Percentiles rank a stretch among this genome's conserved stretches.
These are phyloP conservation scores for Sphagnum magellanicum DNA, from an alignment of 228 moss, liverwort and hornwort genomes.

Conservation along the genomic window DNA sequence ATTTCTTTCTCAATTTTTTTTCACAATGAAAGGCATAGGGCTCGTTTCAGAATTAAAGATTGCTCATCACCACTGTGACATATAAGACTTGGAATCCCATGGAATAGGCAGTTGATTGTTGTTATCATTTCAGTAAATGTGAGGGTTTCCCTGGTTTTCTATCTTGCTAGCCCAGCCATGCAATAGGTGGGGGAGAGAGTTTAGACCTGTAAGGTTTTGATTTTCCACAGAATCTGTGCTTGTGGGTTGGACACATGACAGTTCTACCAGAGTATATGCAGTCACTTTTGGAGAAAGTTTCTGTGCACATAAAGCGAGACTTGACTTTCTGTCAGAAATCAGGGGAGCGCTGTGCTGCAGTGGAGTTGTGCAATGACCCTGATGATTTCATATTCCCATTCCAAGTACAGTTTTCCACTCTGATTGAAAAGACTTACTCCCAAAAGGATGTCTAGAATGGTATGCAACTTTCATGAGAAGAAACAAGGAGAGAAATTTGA, in stretches of 20 bases:
- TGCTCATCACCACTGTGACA: no score
- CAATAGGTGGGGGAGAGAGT: background rate
- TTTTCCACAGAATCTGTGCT: background rate
- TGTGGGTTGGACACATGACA: slow-evolving; percentile 20
- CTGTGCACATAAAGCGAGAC: slow-evolving; percentile 72
- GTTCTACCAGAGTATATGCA: slow-evolving; percentile 81
- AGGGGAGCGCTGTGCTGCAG: slow-evolving; percentile 69
- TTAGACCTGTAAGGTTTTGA: background rate
- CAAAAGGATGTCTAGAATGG: no score
- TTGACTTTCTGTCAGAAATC: slow-evolving; percentile 74
- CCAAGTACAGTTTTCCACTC: slow-evolving; percentile 35
- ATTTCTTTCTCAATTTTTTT: no score
- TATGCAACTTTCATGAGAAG: no score
- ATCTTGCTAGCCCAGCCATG: background rate
- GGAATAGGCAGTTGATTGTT: no score
- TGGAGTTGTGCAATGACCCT: slow-evolving; percentile 63
- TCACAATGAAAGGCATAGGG: no score
- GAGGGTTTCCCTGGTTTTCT: no score
- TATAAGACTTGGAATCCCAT: no score
- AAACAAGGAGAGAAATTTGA: no score
- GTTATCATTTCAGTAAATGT: background rate
- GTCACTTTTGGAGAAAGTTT: slow-evolving; percentile 56
- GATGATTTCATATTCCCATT: slow-evolving; percentile 79
- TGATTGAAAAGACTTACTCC: no score
- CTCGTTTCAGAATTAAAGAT: no score